Evolutionary conservation across 192 early-diverging fungal genomes (phyloP).

Genomic region (Coemansia sp.): DNA sequence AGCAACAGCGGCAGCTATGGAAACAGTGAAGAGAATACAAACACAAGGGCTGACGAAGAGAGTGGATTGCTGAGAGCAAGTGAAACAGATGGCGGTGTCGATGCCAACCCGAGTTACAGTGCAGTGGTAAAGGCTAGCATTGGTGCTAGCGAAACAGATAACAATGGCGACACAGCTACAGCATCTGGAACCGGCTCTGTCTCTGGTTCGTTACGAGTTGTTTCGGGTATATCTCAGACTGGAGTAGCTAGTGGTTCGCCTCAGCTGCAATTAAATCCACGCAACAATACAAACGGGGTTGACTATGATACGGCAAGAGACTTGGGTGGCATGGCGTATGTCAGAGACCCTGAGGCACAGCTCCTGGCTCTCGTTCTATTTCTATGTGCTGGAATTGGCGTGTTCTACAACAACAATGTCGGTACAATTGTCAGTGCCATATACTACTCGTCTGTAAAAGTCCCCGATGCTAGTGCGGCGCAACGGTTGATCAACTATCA

Average conservation of each 20-base stretch:
- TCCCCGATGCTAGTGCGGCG: constrained; percentile 28
- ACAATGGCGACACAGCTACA: not conserved
- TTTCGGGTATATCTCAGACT: too few species aligned
- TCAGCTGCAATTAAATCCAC: not conserved
- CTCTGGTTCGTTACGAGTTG: too few species aligned
- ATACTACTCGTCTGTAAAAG: constrained; percentile 41
- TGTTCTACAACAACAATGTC: constrained; percentile 55
- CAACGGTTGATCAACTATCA: constrained; percentile 52
- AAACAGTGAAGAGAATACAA: too few species aligned
- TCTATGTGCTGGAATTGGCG: constrained; percentile 48
- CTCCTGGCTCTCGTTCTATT: constrained; percentile 48
- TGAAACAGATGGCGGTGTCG: not conserved
- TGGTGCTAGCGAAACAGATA: not conserved
- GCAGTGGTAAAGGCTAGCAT: constrained; percentile 7
- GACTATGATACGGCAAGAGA: constrained; percentile 53
- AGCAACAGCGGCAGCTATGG: too few species aligned
- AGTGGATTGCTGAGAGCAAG: constrained; percentile 11
- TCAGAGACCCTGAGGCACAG: constrained; percentile 50
- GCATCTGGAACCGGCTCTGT: constrained; percentile 1
- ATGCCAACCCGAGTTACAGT: constrained; percentile 6
- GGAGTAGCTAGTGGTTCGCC: too few species aligned
- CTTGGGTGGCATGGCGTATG: constrained; percentile 39
- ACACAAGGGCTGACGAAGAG: constrained; percentile 21
- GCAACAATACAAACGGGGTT: constrained; percentile 20
- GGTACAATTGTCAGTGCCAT: constrained; percentile 53